phyloP scores from a whole-genome alignment of 1,284 basidiomycete genomes.

The Boletus calvinii region DNA sequence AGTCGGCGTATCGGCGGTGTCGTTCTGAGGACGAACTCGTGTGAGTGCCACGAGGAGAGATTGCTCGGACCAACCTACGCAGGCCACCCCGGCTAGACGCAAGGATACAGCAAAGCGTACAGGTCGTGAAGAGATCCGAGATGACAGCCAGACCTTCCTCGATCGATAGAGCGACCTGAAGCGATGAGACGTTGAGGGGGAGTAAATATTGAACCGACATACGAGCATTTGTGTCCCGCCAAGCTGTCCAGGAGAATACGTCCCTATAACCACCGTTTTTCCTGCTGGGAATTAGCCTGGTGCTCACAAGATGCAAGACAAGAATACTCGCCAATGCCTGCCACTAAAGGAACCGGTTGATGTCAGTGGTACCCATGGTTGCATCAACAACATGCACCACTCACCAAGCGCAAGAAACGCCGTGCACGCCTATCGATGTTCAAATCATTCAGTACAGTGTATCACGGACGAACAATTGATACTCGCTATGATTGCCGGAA shows the following conservation, averaged over 20 bases:
- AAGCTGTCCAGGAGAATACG: neutral
- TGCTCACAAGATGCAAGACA: too few species aligned
- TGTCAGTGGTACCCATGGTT: neutral
- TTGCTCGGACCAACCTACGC: neutral
- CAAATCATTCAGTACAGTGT: neutral
- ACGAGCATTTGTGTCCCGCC: slow-evolving; percentile 1
- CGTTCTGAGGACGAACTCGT: neutral
- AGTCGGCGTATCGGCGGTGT: slow-evolving; percentile 1
- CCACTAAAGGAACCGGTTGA: neutral
- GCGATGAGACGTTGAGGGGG: neutral
- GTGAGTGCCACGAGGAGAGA: neutral
- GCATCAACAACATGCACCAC: neutral
- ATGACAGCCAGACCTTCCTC: slow-evolving; percentile 4
- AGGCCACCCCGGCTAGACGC: neutral
- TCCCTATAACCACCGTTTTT: neutral
- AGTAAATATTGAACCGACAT: neutral
- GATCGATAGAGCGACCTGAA: neutral
- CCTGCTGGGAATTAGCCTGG: neutral
- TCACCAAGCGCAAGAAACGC: slow-evolving; percentile 3
- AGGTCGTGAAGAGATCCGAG: slow-evolving; percentile 5
- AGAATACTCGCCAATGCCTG: slow-evolving; percentile 3
- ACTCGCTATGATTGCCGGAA: slow-evolving; percentile 8
- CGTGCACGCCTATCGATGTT: neutral
- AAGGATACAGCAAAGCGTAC: slow-evolving; percentile 1
- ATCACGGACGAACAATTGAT: neutral